phyloP scores from a whole-genome alignment of 768 basidiomycete species.

The Fibroporia radiculosa region DNA sequence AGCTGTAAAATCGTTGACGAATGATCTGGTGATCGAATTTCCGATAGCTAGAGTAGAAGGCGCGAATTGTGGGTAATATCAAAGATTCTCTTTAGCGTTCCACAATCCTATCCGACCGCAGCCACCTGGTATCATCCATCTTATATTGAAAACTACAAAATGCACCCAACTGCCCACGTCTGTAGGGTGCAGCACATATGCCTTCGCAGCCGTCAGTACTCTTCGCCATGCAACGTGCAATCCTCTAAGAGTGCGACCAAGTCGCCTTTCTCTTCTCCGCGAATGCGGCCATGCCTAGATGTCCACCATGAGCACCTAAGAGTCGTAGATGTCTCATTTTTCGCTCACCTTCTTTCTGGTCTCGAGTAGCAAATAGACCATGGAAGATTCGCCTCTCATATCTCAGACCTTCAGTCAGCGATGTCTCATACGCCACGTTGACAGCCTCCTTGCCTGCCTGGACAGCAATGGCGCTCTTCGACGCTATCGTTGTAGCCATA shows the following conservation, averaged over 20 bases:
- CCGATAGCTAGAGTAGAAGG: no score
- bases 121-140: no score
- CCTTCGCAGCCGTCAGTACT: no score
- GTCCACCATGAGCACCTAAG: constrained; percentile 6
- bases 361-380: constrained; percentile 83
- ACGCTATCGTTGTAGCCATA: constrained; percentile 70
- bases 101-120: no score
- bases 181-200: no score
- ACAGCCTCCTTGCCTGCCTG: constrained; percentile 91
- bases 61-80: no score
- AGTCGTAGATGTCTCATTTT: neutral
- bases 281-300: constrained; percentile 87
- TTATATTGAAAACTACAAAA: no score
- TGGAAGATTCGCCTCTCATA: constrained; percentile 91
- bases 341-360: constrained; percentile 86
- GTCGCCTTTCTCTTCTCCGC: constrained; percentile 85
- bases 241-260: constrained; percentile 54
- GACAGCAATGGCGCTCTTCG: constrained; percentile 76
- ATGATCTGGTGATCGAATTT: no score
- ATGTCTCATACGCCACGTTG: constrained; percentile 82
- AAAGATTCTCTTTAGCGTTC: no score
- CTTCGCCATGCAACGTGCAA: neutral
- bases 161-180: no score
- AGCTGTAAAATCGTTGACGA: no score
- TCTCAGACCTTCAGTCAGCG: constrained; percentile 73